Base-by-base conservation (phyloP, 345 rosid species). In the Citrus sp. region DNA sequence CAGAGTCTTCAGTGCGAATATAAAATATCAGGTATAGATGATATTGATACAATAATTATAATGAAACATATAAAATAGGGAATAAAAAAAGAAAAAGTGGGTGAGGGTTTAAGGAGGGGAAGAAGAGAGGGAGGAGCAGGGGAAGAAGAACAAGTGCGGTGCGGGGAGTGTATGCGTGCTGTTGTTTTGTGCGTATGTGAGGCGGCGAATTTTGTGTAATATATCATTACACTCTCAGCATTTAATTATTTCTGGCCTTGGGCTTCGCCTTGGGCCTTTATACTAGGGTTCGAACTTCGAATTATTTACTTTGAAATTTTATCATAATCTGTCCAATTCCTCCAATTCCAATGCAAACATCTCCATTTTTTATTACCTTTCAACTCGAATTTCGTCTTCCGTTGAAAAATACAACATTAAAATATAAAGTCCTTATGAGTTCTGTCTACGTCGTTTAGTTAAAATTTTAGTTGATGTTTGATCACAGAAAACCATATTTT, bases 101-200 rank as follows among this genome's bases (percentile, higher is more conserved):
- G 16, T 37, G 67, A 77, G 73, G 79, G 79, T 77, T 77, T 77
- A 67, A 67, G 79, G 38, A 77, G 73, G 79, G 67, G 12, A 35
- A 34, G 35, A 24, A n/a, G 30, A 30, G 60, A 40, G 56, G 27
- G n/a, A n/a, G n/a, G n/a, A n/a, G n/a, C n/a, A n/a, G n/a, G n/a
- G n/a, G 25, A 5, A 34, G 35, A 40, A 40, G 46, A 9, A 9
- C 7, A 74, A 19, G 49, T 18, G 22, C 67, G n/a, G 49, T 18
- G 22, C 67, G 30, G 9, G 2, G 27, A 13, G 62, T 1, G 5
- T 16, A 71, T 46, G 18, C 13, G 51, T 13, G 51, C 14, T 46
- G 18, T 46, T 13, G 51, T 13, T 3, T 3, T 13, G 62, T 1
- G 9, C 0, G 5, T 16, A 71, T 14, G 67, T 67, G 79, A 56